These are phyloP conservation scores for Annona cherimola DNA, from an alignment of 164 flowering plant species.

Conservation along the genomic window DNA sequence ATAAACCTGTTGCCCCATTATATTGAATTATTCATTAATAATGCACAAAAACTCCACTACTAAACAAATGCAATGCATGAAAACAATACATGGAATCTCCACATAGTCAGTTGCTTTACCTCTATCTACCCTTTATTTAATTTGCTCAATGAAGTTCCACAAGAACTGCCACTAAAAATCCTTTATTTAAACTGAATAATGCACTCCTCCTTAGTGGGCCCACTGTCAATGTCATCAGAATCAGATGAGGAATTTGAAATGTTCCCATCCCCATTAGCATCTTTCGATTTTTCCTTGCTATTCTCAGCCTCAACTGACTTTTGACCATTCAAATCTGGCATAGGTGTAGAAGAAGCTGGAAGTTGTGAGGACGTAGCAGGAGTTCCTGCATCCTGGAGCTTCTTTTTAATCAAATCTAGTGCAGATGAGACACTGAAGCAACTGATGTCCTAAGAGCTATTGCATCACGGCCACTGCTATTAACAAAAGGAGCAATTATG, in stretches of 20 bases:
- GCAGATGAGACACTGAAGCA: slow-evolving; percentile 69
- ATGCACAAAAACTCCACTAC: too few species aligned
- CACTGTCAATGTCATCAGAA: slow-evolving; percentile 83
- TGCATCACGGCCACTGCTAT: slow-evolving; percentile 87
- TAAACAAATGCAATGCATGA: too few species aligned
- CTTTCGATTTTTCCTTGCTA: slow-evolving; percentile 64
- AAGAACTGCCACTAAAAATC: too few species aligned
- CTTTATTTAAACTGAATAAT: slow-evolving; percentile 57
- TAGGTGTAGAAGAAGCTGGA: slow-evolving; percentile 33
- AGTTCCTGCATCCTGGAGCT: slow-evolving; percentile 82
- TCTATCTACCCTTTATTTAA: too few species aligned
- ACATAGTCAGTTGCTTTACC: too few species aligned
- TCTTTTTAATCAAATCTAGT: slow-evolving; percentile 83
- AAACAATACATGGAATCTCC: too few species aligned
- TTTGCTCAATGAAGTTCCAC: too few species aligned
- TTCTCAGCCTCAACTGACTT: slow-evolving; percentile 54
- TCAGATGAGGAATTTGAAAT: slow-evolving; percentile 86
- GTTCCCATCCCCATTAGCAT: slow-evolving; percentile 61
- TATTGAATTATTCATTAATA: too few species aligned
- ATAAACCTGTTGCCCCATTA: too few species aligned
- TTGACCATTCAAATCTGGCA: slow-evolving; percentile 57
- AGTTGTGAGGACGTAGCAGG: slow-evolving; percentile 52
- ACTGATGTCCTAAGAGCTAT: slow-evolving; percentile 46
- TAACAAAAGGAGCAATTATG: slow-evolving; percentile 76
- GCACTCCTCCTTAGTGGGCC: slow-evolving; percentile 84